Percentiles rank a stretch among this genome's conserved stretches.
Evolutionary conservation across 805 yeast genomes (phyloP).

Genomic region (Suhomyces faveliae): DNA sequence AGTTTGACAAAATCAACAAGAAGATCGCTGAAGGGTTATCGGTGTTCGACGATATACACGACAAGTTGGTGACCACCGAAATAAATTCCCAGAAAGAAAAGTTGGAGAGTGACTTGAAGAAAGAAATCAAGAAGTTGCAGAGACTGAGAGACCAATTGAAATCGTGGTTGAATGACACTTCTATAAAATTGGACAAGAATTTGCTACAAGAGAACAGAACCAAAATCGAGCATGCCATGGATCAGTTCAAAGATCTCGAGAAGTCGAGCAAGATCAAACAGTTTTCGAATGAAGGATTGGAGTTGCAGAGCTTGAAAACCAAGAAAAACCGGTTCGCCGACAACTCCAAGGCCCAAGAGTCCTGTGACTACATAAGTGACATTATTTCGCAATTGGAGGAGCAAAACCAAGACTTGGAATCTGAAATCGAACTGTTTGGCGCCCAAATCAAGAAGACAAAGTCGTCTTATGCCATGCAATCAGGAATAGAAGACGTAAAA

Average conservation of each 20-base stretch:
- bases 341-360: constrained; percentile 75
- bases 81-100: constrained; percentile 90
- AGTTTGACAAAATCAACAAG: constrained; percentile 91
- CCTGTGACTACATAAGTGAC: constrained; percentile 63
- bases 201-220: constrained; percentile 56
- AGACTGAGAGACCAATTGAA: constrained; percentile 93
- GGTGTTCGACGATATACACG: constrained; percentile 81
- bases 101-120: constrained; percentile 85
- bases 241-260: constrained; percentile 90
- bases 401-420: constrained; percentile 78
- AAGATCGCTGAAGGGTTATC: constrained; percentile 86
- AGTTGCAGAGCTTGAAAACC: constrained; percentile 50
- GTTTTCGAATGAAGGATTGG: constrained; percentile 88
- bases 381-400: constrained; percentile 76
- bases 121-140: constrained; percentile 92
- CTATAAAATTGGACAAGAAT: constrained; percentile 69
- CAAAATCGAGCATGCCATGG: constrained; percentile 90
- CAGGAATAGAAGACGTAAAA: constrained; percentile 60
- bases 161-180: constrained; percentile 89
- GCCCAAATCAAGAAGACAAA: constrained; percentile 46
- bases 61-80: constrained; percentile 77
- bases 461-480: constrained; percentile 42
- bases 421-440: constrained; percentile 46
- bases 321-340: constrained; percentile 43
- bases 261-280: constrained; percentile 92